Base-by-base conservation (phyloP, 805 yeast species). In the Kazachstania kunashirensis region DNA sequence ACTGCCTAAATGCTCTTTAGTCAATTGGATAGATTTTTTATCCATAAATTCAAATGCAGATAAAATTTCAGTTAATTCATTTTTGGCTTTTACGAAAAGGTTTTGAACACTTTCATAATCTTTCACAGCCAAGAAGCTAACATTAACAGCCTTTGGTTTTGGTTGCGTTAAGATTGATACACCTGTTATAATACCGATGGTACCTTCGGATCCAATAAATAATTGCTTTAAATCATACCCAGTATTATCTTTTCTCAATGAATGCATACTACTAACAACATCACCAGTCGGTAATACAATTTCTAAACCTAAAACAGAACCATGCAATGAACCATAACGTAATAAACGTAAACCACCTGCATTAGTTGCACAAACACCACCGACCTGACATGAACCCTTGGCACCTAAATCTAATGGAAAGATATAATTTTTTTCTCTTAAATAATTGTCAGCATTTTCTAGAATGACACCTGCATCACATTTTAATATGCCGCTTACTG, bases 41-140 rank as follows among this genome's bases (percentile, higher is more conserved):
- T 88, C 97, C 95, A 88, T 88, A 47, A 86, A 81, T 61, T 88
- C 97, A 61, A 86, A 88, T 8, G 96, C 96, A 21, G 94, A 82
- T 43, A 88, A 66, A 46, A 89, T 77, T 58, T 88, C 97, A 27
- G 82, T 74, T 27, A 88, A 72, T 47, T 84, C 94, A 30, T 63
- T 59, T 49, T 82, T 80, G 17, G 96, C 94, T 44, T 72, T 74
- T 24, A 73, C 77, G 61, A 86, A 88, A 2, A 86, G 77, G 50
- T 79, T 65, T 60, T 79, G 89, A 33, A 88, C 96, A n/a, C 78
- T 72, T 49, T 83, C 92, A 58, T 79, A 88, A 15, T 79, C 73
- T 13, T 78, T 75, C 12, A 86, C 75, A 6, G 89, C 96, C 46
- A 89, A 69, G 47, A 86, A 81, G 4, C 95, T 94, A 41, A 89